Percentiles rank a stretch among this genome's conserved stretches.
These are phyloP conservation scores for Phaffia tasmanica DNA, from an alignment of 768 basidiomycete genomes.

Conservation along the genomic window DNA sequence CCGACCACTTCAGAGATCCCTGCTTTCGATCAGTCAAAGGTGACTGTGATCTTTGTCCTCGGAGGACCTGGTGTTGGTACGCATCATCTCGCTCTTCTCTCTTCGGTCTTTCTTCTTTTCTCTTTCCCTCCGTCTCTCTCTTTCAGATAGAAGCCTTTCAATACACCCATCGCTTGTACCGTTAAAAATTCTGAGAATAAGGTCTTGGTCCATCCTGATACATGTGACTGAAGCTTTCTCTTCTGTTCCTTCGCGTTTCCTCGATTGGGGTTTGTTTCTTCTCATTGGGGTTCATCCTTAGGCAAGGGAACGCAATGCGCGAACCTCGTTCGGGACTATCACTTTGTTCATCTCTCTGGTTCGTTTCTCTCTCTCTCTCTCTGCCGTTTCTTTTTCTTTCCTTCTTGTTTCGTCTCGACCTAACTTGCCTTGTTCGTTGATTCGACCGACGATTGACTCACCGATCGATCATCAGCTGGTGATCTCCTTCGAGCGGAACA, in stretches of 20 bases:
- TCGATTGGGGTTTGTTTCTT: too few species aligned
- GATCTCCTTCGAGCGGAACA: conserved; percentile 94
- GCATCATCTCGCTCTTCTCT: conserved; percentile 25
- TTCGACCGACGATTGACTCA: conserved; percentile 7
- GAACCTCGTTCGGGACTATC: conserved; percentile 67
- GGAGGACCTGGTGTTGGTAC: conserved; percentile 92
- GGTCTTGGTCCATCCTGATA: neutral
- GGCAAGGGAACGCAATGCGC: conserved; percentile 95
- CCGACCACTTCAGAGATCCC: conserved; percentile 27
- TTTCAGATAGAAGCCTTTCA: neutral
- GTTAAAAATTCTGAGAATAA: neutral
- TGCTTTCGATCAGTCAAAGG: conserved; percentile 56
- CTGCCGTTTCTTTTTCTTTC: neutral
- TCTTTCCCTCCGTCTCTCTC: neutral
- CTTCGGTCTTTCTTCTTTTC: neutral
- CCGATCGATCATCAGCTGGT: conserved; percentile 51
- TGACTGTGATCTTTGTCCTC: conserved; percentile 85
- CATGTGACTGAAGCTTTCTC: too few species aligned
- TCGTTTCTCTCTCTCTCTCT: neutral
- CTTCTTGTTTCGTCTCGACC: neutral
- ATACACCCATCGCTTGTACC: too few species aligned
- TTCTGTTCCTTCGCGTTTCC: too few species aligned
- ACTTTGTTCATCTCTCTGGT: conserved; percentile 91
- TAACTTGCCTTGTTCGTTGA: neutral
- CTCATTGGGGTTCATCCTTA: conserved; percentile 32